These are phyloP conservation scores for Ceratobasidium sp. DNA, from an alignment of 1,284 basidiomycete genomes.

Conservation along the genomic window DNA sequence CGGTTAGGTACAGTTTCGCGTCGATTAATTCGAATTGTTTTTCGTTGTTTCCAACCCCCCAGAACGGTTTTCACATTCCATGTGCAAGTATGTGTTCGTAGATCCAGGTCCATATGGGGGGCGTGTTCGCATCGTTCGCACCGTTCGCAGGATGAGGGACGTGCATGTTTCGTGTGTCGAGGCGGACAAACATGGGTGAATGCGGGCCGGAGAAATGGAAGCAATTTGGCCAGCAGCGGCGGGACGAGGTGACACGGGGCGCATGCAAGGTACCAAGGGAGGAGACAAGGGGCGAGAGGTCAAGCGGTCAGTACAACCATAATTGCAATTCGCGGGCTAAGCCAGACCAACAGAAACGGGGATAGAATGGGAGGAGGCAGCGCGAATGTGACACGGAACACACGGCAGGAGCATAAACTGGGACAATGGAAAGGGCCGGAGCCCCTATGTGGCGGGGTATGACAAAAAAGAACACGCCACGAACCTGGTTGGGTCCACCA, in stretches of 20 bases:
- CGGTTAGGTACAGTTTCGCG: constrained; percentile 29
- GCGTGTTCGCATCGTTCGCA: background rate
- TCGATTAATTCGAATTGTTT: constrained; percentile 7
- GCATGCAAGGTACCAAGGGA: constrained; percentile 15
- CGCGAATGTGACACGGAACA: constrained; percentile 15
- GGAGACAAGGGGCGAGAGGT: constrained; percentile 16
- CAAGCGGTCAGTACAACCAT: background rate
- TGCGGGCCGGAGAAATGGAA: constrained; percentile 10
- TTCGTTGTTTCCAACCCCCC: constrained; percentile 1
- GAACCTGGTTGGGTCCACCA: constrained; percentile 42
- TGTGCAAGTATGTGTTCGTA: background rate
- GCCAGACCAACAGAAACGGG: background rate
- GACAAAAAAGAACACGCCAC: constrained; percentile 6
- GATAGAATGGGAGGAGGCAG: background rate
- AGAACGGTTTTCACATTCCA: constrained; percentile 11
- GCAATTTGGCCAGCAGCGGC: background rate
- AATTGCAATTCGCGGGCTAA: constrained; percentile 9
- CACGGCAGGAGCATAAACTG: constrained; percentile 18
- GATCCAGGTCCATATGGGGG: constrained; percentile 3
- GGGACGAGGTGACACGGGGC: constrained; percentile 21
- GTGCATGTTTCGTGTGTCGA: background rate
- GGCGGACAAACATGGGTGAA: constrained; percentile 17
- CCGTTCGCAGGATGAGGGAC: background rate
- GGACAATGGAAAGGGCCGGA: background rate
- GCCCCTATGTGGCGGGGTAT: constrained; percentile 46